Percentiles rank a stretch among this genome's conserved stretches.
Evolutionary conservation across 2,329 filamentous ascomycete species (phyloP).

Genomic region (Sporothrix brunneoviolacea): DNA sequence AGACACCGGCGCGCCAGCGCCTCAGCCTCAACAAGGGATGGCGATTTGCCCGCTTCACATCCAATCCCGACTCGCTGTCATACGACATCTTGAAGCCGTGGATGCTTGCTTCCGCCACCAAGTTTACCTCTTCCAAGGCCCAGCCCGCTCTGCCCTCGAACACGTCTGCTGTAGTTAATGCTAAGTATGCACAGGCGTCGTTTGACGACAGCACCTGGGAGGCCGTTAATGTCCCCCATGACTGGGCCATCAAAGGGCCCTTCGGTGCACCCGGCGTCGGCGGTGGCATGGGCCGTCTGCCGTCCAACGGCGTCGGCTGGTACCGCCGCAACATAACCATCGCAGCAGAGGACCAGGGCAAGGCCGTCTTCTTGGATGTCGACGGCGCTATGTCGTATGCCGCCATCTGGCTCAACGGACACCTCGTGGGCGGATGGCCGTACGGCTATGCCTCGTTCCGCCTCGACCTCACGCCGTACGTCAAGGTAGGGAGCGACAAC

Average conservation of each 20-base stretch:
- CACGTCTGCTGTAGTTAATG: conserved; percentile 6
- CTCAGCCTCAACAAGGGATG: conserved; percentile 28
- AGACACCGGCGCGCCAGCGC: conserved; percentile 24
- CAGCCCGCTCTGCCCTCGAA: conserved; percentile 10
- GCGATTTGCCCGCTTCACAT: conserved; percentile 29
- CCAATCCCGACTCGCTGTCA: conserved; percentile 28
- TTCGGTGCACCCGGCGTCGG: conserved; percentile 33
- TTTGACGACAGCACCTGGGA: conserved; percentile 37
- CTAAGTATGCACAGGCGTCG: conserved; percentile 10
- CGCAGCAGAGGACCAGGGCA: conserved; percentile 26
- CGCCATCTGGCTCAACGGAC: conserved; percentile 43
- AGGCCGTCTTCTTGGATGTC: conserved; percentile 39
- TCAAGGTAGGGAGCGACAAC: conserved; percentile 31
- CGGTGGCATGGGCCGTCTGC: conserved; percentile 37
- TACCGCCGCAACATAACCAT: conserved; percentile 38
- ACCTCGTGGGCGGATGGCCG: conserved; percentile 44
- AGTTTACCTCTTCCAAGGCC: conserved; percentile 10
- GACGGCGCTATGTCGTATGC: conserved; percentile 46
- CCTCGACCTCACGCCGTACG: conserved; percentile 40
- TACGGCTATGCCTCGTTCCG: conserved; percentile 45
- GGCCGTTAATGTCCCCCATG: conserved; percentile 36
- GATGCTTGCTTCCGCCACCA: conserved; percentile 17
- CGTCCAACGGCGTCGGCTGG: conserved; percentile 46
- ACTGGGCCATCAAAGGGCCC: conserved; percentile 42
- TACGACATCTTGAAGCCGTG: conserved; percentile 25